Percentiles rank a stretch among this genome's conserved stretches.
Evolutionary conservation across 1,284 basidiomycete species (phyloP).

Genomic region (Neonothopanus nambi): DNA sequence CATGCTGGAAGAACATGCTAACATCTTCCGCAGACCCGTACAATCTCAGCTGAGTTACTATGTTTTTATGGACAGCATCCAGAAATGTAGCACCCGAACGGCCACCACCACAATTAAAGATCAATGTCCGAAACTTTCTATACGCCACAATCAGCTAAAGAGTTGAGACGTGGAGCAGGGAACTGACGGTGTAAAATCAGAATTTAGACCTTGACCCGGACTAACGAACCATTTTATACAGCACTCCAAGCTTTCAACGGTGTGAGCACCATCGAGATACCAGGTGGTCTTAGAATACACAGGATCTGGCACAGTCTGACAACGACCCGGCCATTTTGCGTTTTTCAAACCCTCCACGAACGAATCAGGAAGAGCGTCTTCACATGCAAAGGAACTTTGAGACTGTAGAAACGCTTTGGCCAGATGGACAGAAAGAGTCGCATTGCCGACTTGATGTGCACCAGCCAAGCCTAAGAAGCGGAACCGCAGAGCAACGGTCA

Average conservation of each 20-base stretch:
- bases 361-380: slow-evolving; percentile 44
- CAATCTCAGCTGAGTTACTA: slow-evolving; percentile 45
- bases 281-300: slow-evolving; percentile 58
- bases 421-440: slow-evolving; percentile 82
- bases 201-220: slow-evolving; percentile 47
- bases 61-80: slow-evolving; percentile 52
- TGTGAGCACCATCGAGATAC: slow-evolving; percentile 97
- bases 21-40: slow-evolving; percentile 38
- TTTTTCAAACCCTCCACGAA: slow-evolving; percentile 67
- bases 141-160: not conserved
- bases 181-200: slow-evolving; percentile 20
- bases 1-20: slow-evolving; percentile 71
- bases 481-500: not conserved
- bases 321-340: slow-evolving; percentile 95
- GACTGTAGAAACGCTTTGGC: slow-evolving; percentile 67
- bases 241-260: slow-evolving; percentile 84
- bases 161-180: not conserved
- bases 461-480: slow-evolving; percentile 76
- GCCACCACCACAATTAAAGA: slow-evolving; percentile 97
- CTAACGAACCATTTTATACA: slow-evolving; percentile 87
- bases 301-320: slow-evolving; percentile 80
- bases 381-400: slow-evolving; percentile 28
- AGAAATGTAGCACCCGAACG: slow-evolving; percentile 81
- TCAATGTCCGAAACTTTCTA: slow-evolving; percentile 54
- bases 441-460: slow-evolving; percentile 89